Evolutionary conservation across 441 rosid genomes (phyloP), one percentile per base, ranked within the genome.

Genomic region (Populus hybrid): DNA sequence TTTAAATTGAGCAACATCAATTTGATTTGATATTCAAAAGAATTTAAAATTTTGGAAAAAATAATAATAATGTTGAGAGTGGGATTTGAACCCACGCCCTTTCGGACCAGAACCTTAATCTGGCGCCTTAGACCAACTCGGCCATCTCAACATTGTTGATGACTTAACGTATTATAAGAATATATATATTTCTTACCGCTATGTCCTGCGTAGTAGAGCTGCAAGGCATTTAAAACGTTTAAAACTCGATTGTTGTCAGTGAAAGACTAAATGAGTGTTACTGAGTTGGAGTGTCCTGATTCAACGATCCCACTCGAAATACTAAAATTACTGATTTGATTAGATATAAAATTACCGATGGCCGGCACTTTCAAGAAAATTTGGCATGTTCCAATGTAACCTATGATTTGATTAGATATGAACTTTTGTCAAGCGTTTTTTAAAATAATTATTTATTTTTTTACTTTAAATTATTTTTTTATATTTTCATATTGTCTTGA

Each of bases 71-170:
- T 90, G 92, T 91, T 88, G 92, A 90, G 89, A 92, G 93, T 90
- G 97, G 97, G 95, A 89, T 91, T 90, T 91, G 98, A 93, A 94
- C 93, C 97, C 95, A 89, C 91, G 98, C 97, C 95, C 97, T 91
- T 91, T 91, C 93, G 94, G 96, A 94, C 95, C 95, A 90, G 92
- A 91, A 94, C 94, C 98, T 91, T 92, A 94, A 91, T 89, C 96
- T 94, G 94, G 98, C 96, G 93, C 98, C 98, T 90, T 91, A 90
- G 97, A 92, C 97, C 97, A 92, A 92, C 98, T 94, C 98, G 94
- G 93, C 97, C 99, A 93, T 91, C 87, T 89, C 95, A 91, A 91
- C 97, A 1, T 53, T 1, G 28, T 38, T 38, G 42, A 9, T 0
- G 3, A 38, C 3, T 0, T 0, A 0, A 2, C 0, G 42, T 38